A percentile compares a stretch with the other conserved stretches of the same genome.
phyloP scores from a whole-genome alignment of 2,329 filamentous ascomycete species.

The Chaetomiaceae sp. region DNA sequence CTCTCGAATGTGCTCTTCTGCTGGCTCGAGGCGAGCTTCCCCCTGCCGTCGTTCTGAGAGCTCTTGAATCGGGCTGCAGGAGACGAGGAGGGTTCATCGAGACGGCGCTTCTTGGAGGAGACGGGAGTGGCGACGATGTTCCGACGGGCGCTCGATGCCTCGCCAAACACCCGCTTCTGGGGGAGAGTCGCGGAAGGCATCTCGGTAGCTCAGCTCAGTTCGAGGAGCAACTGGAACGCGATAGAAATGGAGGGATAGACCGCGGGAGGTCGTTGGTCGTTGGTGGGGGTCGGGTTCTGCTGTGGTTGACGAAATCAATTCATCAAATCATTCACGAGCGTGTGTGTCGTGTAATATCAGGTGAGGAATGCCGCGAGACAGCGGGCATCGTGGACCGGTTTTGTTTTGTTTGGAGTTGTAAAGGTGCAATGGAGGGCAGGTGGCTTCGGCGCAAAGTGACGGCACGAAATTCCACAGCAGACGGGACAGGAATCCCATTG shows the following conservation, averaged over 20 bases:
- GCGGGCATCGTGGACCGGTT: not conserved
- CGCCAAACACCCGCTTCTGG: conserved; percentile 69
- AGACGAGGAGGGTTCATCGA: conserved; percentile 58
- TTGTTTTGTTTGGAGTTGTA: not conserved
- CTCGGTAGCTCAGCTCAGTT: not conserved
- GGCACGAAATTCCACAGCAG: conserved; percentile 18
- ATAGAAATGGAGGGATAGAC: too few species aligned
- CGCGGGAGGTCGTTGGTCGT: not conserved
- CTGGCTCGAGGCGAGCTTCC: conserved; percentile 61
- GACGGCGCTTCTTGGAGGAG: conserved; percentile 75
- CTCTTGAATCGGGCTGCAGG: conserved; percentile 55
- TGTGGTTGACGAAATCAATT: not conserved
- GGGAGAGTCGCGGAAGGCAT: conserved; percentile 46
- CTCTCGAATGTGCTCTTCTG: conserved; percentile 89
- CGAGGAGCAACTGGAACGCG: too few species aligned
- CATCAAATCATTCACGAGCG: not conserved
- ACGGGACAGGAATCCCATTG: not conserved
- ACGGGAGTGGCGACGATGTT: conserved; percentile 53
- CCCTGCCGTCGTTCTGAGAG: conserved; percentile 58
- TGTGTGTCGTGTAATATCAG: too few species aligned
- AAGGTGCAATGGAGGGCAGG: not conserved
- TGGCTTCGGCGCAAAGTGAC: not conserved
- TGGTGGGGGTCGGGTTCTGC: not conserved
- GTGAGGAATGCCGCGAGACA: not conserved
- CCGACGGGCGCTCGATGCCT: conserved; percentile 59